Conservation (phyloP, 1,139 yeast species). For the Debaryomyces udenii region DNA sequence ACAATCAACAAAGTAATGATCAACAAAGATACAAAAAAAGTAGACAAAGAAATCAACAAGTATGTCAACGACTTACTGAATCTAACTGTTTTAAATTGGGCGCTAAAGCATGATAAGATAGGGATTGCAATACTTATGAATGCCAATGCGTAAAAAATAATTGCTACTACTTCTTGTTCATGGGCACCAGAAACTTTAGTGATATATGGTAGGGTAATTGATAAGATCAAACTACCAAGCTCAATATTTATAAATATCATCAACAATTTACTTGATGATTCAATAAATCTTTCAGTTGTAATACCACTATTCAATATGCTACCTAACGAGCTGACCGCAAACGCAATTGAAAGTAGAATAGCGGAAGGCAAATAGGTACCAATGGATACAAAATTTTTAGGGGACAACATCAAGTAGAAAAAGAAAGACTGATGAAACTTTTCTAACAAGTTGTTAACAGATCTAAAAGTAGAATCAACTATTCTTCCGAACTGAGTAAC, state of each 20-base stretch:
- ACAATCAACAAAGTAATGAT: slow-evolving; percentile 77
- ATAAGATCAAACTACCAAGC: slow-evolving; percentile 30
- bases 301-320: slow-evolving; percentile 52
- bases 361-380: slow-evolving; percentile 94
- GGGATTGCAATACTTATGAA: slow-evolving; percentile 22
- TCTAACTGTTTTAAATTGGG: slow-evolving; percentile 14
- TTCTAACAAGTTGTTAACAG: slow-evolving; percentile 89
- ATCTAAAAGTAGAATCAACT: slow-evolving; percentile 82
- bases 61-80: slow-evolving; percentile 27
- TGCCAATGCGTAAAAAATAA: slow-evolving; percentile 25
- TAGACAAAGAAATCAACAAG: slow-evolving; percentile 43
- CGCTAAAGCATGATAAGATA: slow-evolving; percentile 22
- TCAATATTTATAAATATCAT: slow-evolving; percentile 40
- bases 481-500: slow-evolving; percentile 91
- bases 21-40: slow-evolving; percentile 66
- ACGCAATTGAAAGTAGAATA: slow-evolving; percentile 68
- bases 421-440: slow-evolving; percentile 97
- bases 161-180: slow-evolving; percentile 20
- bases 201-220: slow-evolving; percentile 32
- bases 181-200: slow-evolving; percentile 15
- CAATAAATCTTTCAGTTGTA: slow-evolving; percentile 24
- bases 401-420: slow-evolving; percentile 82
- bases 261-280: slow-evolving; percentile 30
- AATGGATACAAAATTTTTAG: slow-evolving; percentile 82
- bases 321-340: slow-evolving; percentile 70